Percentiles rank a stretch among this genome's conserved stretches.
Conservation (phyloP, 495 filamentous ascomycete genomes). For the Penicillium herquei region DNA sequence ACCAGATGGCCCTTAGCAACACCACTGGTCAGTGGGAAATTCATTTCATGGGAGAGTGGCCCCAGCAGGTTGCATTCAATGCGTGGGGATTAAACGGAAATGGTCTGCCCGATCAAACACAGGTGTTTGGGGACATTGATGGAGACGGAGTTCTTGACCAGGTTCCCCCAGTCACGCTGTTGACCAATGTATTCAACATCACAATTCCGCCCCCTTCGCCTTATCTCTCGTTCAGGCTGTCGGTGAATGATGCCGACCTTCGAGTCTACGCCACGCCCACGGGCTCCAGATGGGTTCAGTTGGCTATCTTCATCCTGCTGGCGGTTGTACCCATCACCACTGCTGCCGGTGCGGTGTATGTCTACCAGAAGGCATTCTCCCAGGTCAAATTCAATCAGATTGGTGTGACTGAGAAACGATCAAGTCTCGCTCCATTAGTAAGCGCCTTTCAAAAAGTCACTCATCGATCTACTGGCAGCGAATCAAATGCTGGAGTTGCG, state of each 20-base stretch:
- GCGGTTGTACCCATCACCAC: conserved; percentile 52
- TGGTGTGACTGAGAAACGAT: conserved; percentile 53
- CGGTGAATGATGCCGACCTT: conserved; percentile 54
- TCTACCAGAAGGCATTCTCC: conserved; percentile 69
- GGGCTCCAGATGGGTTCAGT: conserved; percentile 52
- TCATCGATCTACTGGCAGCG: conserved; percentile 20
- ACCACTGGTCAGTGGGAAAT: conserved; percentile 55
- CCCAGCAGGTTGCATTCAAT: conserved; percentile 61
- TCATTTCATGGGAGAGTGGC: conserved; percentile 64
- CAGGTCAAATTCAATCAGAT: conserved; percentile 70
- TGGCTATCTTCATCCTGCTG: conserved; percentile 56
- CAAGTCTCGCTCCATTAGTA: conserved; percentile 32
- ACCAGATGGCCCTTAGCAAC: conserved; percentile 49
- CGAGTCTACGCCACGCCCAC: conserved; percentile 48
- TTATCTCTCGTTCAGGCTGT: conserved; percentile 47
- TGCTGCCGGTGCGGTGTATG: conserved; percentile 50
- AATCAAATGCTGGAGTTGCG: conserved; percentile 42
- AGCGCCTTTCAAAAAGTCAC: conserved; percentile 26
- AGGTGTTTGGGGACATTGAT: conserved; percentile 59
- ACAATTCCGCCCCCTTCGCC: conserved; percentile 53
- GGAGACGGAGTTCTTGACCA: conserved; percentile 37
- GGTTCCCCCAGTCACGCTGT: conserved; percentile 10
- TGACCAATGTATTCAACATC: conserved; percentile 46
- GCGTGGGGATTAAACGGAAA: conserved; percentile 67
- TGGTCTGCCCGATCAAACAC: conserved; percentile 59